Evolutionary conservation across 768 basidiomycete species (phyloP), one percentile per base, ranked within the genome.

Genomic region (Candolleomyces eurysporus): DNA sequence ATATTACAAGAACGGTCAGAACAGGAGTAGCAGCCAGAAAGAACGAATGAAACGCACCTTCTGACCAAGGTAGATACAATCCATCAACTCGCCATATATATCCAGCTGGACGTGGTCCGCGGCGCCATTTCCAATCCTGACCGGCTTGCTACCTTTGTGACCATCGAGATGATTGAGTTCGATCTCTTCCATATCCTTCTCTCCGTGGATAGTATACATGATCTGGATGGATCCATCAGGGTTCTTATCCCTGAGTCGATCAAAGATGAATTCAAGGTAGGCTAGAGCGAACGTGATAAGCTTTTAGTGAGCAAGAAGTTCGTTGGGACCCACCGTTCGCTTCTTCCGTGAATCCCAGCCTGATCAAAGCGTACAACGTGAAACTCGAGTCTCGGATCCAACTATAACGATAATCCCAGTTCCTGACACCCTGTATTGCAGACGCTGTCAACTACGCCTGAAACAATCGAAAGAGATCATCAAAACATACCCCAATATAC

Each of bases 311-410:
- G 1, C 11, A 8, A 17, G 56, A 5, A 40, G 48, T 30, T 39
- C 48, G 19, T 46, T 45, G 13, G 11, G 11, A 72, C 79, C n/a
- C 59, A 92, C 92, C 84, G 64, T 92, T 89, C 0, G 94, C 94
- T 70, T 99, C 96, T 19, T 91, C 83, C 0, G 95, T 98, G 75
- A 96, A 98, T 0, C 96, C 97, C 0, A 98, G 82, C 43, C 97
- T 83, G 60, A 98, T 89, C 43, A 98, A 82, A 0, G 96, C 96
- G 69, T 98, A 99, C 5, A 98, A 82, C 0, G 94, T 94, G 79
- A 99, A 99, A 0, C 91, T 92, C 0, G 94, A 89, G 69, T 99
- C 96, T n/a, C 96, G 88, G 68, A 98, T 93, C 91, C 92, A 94
- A 0, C 90, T 91, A 30, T 67, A 87, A 79, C 88, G 81, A 64